Conservation (phyloP, 2,329 filamentous ascomycete species). For the Cercospora zeina region DNA sequence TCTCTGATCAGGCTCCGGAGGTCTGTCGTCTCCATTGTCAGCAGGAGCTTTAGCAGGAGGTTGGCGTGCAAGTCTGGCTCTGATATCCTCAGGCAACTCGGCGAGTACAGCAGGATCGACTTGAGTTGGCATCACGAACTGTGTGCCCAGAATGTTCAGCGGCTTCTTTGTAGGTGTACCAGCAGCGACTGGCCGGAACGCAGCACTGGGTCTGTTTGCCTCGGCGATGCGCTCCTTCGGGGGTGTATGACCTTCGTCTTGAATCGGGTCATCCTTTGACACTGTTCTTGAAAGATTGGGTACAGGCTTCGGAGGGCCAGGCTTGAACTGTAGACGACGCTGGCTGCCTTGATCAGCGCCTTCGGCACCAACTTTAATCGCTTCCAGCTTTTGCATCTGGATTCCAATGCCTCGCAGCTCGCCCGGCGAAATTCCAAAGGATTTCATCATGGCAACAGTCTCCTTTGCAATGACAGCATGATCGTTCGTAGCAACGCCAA, state of each 20-base stretch:
- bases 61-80: conserved; percentile 69
- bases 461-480: conserved; percentile 73
- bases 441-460: conserved; percentile 77
- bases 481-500: conserved; percentile 82
- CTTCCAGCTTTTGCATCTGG: conserved; percentile 89
- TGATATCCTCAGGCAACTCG: conserved; percentile 80
- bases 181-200: conserved; percentile 39
- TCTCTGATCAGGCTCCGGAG: background rate
- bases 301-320: conserved; percentile 47
- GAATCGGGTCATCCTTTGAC: conserved; percentile 45
- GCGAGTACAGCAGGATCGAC: conserved; percentile 78
- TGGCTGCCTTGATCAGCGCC: conserved; percentile 70
- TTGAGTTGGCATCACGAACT: conserved; percentile 86
- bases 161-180: conserved; percentile 61
- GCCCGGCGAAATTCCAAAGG: conserved; percentile 81
- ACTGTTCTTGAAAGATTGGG: conserved; percentile 11
- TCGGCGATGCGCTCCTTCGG: conserved; percentile 36
- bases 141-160: conserved; percentile 79
- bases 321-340: conserved; percentile 71
- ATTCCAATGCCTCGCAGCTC: conserved; percentile 91
- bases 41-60: conserved; percentile 1
- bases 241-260: conserved; percentile 48
- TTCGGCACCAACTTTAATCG: conserved; percentile 62
- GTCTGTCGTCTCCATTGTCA: background rate
- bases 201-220: conserved; percentile 38